Base-by-base conservation (phyloP, 2,329 filamentous ascomycete genomes). In the Penicillium sp. region DNA sequence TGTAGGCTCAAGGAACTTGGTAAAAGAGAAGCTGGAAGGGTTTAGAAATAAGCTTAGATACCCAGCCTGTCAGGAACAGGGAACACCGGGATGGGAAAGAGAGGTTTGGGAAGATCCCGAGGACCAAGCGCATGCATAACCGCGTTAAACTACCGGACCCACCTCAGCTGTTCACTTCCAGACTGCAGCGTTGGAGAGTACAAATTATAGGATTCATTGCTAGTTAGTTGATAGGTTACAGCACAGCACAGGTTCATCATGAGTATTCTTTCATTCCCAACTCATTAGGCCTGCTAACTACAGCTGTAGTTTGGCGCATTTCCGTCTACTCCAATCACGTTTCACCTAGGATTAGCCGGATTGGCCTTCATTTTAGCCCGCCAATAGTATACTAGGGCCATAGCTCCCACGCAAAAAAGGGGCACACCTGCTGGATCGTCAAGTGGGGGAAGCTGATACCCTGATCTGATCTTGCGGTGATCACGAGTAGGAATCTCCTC, bases 401-500 rank as follows among this genome's bases (percentile, higher is more conserved):
- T 37, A 37, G 35, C 20, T 37, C 35, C 35, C 22, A 3, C 10
- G 7, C 26, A 26, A 20, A 18, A 29, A 22, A 40, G 27, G 27
- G 18, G 38, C 38, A 40, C 24, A 27, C 13, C 38, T 14, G 24
- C 38, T 14, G 24, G 38, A 29, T 22, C 31, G n/a, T 44, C 41
- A 6, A 28, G 42, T 40, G 42, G 42, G 42, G 42, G 18, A 23
- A 24, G 10, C 10, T 24, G 35, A 24, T 37, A 24, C 35, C 34
- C 34, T 37, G 35, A 37, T 24, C 20, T 10, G 29, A 39, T 23
- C 24, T 31, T 29, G 23, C 29, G 11, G 18, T 22, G 40, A 14
- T 34, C 22, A 37, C 20, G 32, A 38, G 49, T 48, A 24, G 41
- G n/a, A 35, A 38, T 24, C 13, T 27, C 35, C 14, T 9, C 32